These are phyloP conservation scores for Taphrina populina DNA, from an alignment of 1,139 yeast species.

Conservation along the genomic window DNA sequence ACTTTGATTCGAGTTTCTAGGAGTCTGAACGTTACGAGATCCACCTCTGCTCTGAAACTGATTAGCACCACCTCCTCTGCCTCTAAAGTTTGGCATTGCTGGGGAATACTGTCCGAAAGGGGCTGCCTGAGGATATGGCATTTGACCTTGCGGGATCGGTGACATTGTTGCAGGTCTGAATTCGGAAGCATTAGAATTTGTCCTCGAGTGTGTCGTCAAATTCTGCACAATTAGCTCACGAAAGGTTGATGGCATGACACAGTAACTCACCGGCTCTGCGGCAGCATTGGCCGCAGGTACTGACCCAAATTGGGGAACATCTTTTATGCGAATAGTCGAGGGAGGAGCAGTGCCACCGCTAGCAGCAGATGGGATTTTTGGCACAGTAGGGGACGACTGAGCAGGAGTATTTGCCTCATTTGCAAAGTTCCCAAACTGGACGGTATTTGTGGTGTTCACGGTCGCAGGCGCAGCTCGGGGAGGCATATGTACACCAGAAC, in stretches of 20 bases:
- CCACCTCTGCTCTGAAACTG: conserved; percentile 19
- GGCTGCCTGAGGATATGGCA: neutral
- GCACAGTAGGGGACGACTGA: conserved; percentile 4
- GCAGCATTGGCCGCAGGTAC: conserved; percentile 5
- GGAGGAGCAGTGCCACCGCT: conserved; percentile 31
- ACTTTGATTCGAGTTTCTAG: conserved; percentile 8
- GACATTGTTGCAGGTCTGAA: conserved; percentile 18
- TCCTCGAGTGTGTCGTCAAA: conserved; percentile 11
- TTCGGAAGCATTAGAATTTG: conserved; percentile 22
- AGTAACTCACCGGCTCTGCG: neutral
- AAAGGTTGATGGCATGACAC: neutral
- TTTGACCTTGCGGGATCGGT: conserved; percentile 5
- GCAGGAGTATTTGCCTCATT: conserved; percentile 4
- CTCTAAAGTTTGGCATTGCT: conserved; percentile 24
- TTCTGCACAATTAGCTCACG: neutral
- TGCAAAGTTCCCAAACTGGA: conserved; percentile 26
- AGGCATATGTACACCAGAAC: conserved; percentile 29
- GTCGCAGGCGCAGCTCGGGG: conserved; percentile 10
- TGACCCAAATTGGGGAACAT: conserved; percentile 29
- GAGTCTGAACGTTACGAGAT: neutral
- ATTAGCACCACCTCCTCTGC: conserved; percentile 21
- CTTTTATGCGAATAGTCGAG: conserved; percentile 9
- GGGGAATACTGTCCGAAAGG: conserved; percentile 17
- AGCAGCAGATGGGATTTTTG: conserved; percentile 10
- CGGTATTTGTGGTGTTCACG: neutral